Conservation (phyloP, 345 rosid genomes). For the Euclidium syriacum region DNA sequence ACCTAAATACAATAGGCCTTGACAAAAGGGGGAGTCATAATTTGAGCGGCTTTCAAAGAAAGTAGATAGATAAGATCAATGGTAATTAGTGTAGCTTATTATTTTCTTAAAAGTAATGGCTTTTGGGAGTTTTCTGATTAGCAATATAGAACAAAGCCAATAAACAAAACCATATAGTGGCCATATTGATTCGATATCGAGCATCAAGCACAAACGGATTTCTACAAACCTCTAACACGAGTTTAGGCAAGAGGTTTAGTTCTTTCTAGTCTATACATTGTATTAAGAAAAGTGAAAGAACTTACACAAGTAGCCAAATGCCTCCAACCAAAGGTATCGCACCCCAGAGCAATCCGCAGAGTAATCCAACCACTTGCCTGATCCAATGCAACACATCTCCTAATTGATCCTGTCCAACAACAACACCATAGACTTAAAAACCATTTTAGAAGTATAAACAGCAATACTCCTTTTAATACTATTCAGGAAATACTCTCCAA, state of each 20-base stretch:
- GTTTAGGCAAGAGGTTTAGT: background rate
- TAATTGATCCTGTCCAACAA: constrained; percentile 78
- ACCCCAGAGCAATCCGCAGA: constrained; percentile 87
- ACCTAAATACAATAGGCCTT: background rate
- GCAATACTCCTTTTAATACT: too few relatives aligned
- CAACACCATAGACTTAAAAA: background rate
- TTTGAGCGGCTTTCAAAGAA: background rate
- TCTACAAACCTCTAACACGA: background rate
- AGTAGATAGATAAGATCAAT: background rate
- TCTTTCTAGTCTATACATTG: background rate
- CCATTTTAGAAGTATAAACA: background rate
- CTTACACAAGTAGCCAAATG: constrained; percentile 87
- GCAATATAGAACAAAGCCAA: background rate
- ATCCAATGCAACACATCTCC: constrained; percentile 99
- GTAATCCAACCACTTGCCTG: constrained; percentile 74
- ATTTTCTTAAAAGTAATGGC: background rate
- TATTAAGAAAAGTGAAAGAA: background rate
- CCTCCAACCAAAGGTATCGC: constrained; percentile 88
- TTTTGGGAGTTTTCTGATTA: background rate
- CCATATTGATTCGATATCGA: too few relatives aligned
- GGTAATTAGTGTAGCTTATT: background rate
- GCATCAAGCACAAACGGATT: background rate
- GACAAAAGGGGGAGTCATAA: background rate
- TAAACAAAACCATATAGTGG: background rate
- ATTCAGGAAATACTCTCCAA: constrained; percentile 31